phyloP scores from a whole-genome alignment of 306 rosid species.

The Spatholobus suberectus region DNA sequence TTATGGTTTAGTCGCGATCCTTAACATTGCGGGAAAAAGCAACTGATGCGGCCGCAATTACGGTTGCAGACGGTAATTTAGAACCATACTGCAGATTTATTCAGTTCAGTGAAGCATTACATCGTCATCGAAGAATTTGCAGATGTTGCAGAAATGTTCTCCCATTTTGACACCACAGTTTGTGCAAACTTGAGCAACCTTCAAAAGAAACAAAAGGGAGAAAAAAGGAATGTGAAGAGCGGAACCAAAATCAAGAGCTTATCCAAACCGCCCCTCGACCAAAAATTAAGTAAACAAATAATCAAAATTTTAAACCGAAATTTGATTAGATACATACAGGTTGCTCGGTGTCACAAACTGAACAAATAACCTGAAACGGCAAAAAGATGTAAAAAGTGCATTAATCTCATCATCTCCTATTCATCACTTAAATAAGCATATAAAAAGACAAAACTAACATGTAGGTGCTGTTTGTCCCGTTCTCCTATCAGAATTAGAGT shows the following conservation, averaged over 20 bases:
- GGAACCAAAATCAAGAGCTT: conserved; percentile 9
- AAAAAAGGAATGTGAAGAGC: neutral
- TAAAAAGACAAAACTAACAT: too few species aligned
- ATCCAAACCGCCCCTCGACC: neutral
- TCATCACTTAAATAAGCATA: neutral
- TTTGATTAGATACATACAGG: conserved; percentile 55
- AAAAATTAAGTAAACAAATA: neutral
- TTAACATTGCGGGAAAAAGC: too few species aligned
- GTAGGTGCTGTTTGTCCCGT: too few species aligned
- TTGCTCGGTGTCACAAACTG: conserved; percentile 95
- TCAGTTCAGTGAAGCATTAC: conserved; percentile 48
- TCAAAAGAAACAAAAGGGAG: neutral
- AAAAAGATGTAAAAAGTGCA: conserved; percentile 18
- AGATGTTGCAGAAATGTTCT: conserved; percentile 84
- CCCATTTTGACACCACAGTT: conserved; percentile 93
- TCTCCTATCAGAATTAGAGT: too few species aligned
- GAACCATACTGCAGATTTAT: neutral
- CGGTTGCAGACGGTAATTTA: too few species aligned
- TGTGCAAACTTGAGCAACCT: conserved; percentile 85
- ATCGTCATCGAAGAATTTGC: conserved; percentile 90
- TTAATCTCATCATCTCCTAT: neutral
- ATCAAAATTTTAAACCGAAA: too few species aligned
- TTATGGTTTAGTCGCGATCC: too few species aligned
- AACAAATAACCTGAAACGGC: conserved; percentile 77
- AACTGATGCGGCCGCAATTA: too few species aligned